Evolutionary conservation across 2,329 filamentous ascomycete species (phyloP).

Genomic region (Microsporum audouinii): DNA sequence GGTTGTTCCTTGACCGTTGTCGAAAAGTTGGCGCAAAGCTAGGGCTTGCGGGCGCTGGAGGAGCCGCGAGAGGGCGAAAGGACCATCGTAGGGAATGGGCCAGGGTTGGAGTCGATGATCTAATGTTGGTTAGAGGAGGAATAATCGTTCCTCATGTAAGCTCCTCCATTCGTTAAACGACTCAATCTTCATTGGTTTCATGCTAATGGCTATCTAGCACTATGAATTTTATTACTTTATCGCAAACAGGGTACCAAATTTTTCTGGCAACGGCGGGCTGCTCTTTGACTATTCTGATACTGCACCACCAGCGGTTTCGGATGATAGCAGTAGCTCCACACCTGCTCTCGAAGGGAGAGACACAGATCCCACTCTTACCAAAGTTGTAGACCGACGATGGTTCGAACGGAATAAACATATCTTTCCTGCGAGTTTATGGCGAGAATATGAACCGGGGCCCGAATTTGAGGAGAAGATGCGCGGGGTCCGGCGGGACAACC

Average conservation of each 20-base stretch:
- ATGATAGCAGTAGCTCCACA: constrained; percentile 37
- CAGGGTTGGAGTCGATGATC: constrained; percentile 81
- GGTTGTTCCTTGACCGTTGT: constrained; percentile 86
- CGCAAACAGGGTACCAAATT: constrained; percentile 58
- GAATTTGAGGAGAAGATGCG: constrained; percentile 55
- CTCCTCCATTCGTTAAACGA: constrained; percentile 18
- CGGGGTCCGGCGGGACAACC: constrained; percentile 66
- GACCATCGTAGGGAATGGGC: constrained; percentile 74
- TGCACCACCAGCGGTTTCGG: constrained; percentile 21
- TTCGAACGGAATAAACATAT: constrained; percentile 98
- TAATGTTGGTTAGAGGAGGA: constrained; percentile 83
- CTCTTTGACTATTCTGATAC: constrained; percentile 64
- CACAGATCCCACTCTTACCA: constrained; percentile 72
- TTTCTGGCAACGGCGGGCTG: constrained; percentile 57
- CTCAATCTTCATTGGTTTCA: constrained; percentile 7
- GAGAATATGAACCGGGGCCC: constrained; percentile 81
- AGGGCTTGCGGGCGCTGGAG: constrained; percentile 54
- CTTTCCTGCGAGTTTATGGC: constrained; percentile 90
- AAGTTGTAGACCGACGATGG: constrained; percentile 92
- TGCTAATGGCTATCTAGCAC: constrained; percentile 48
- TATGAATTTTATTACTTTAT: constrained; percentile 97
- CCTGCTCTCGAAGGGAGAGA: constrained; percentile 57
- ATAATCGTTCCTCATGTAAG: constrained; percentile 89
- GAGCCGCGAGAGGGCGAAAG: constrained; percentile 36
- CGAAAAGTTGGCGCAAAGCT: constrained; percentile 79